A percentile compares a stretch with the other conserved stretches of the same genome.
These are phyloP conservation scores for Lecanoromycetidae sp. DNA, from an alignment of 2,329 filamentous ascomycete species.

Conservation along the genomic window DNA sequence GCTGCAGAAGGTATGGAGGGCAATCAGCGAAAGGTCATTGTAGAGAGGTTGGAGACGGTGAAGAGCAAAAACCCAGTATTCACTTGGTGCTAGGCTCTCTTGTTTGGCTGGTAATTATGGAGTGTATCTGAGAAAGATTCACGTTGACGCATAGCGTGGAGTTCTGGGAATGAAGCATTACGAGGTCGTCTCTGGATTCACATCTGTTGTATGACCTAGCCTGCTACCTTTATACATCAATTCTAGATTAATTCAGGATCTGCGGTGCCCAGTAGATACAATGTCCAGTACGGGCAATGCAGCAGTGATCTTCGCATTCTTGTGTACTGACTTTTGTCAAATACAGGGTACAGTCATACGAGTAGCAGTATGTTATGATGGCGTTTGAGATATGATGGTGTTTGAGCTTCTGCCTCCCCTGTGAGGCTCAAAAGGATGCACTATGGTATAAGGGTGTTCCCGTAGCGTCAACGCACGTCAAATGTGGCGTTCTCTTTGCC, in stretches of 20 bases:
- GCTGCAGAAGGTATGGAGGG: constrained; percentile 90
- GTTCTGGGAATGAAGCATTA: too few species aligned
- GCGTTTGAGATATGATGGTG: background rate
- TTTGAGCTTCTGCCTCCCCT: background rate
- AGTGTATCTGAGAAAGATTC: too few species aligned
- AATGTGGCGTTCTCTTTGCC: background rate
- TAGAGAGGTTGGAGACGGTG: constrained; percentile 88
- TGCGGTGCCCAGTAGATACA: too few species aligned
- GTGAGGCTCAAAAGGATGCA: background rate
- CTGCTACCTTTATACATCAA: too few species aligned
- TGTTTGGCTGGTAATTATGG: too few species aligned
- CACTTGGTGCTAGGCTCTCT: constrained; percentile 83
- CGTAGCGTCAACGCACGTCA: background rate
- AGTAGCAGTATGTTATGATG: too few species aligned
- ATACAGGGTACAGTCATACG: background rate
- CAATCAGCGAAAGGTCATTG: constrained; percentile 84
- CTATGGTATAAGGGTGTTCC: background rate
- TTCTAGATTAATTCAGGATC: too few species aligned
- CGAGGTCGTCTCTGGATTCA: constrained; percentile 5
- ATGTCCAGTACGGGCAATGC: too few species aligned
- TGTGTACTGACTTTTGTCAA: too few species aligned
- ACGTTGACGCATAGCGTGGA: too few species aligned
- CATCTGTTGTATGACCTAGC: background rate
- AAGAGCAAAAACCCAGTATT: constrained; percentile 94
- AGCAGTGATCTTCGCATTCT: too few species aligned